Evolutionary conservation across 2,329 filamentous ascomycete species (phyloP), one percentile per base, ranked within the genome.

Genomic region (Cladosporium sp.): DNA sequence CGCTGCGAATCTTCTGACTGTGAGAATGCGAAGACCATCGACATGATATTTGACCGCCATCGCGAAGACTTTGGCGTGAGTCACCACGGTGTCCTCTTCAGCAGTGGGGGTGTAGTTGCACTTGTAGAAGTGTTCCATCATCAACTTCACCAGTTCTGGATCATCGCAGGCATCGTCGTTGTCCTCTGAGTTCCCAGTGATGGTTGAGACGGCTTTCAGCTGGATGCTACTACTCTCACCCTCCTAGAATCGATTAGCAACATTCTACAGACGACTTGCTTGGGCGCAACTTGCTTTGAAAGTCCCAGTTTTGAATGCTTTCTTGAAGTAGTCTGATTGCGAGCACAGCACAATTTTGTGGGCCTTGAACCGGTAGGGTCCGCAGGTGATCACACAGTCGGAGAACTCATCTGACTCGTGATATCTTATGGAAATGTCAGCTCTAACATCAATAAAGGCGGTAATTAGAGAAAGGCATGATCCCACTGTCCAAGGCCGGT

Each of bases 21-120:
- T 14, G 20, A 43, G 40, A 22, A 9, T 12, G 2, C 76, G 74
- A 20, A 78, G 68, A 51, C 72, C 74, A n/a, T 67, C 60, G 45
- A 77, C 73, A 51, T 71, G 74, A 59, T 64, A 64, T 72, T 77
- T 77, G 65, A 76, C 73, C 15, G 75, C 75, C 43, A 76, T 73
- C 17, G 75, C 75, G 62, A 77, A 78, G 36, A 78, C 72, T 60
- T 73, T 74, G 43, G 74, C 73, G 60, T 78, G 75, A 22, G 69
- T 17, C 14, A 50, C 19, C 36, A 57, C 20, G 14, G 67, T 6
- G 3, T 57, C 14, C 74, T 66, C 2, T 25, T 25, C 25, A 3
- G 25, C 3, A 12, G 42, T 47, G 39, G 6, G 34, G 15, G n/a
- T n/a, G 60, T 69, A 69, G 55, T 69, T 65, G 30, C 64, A 60